phyloP scores from a whole-genome alignment of 2,329 filamentous ascomycete genomes.

The Phaeosphaeria sp. region DNA sequence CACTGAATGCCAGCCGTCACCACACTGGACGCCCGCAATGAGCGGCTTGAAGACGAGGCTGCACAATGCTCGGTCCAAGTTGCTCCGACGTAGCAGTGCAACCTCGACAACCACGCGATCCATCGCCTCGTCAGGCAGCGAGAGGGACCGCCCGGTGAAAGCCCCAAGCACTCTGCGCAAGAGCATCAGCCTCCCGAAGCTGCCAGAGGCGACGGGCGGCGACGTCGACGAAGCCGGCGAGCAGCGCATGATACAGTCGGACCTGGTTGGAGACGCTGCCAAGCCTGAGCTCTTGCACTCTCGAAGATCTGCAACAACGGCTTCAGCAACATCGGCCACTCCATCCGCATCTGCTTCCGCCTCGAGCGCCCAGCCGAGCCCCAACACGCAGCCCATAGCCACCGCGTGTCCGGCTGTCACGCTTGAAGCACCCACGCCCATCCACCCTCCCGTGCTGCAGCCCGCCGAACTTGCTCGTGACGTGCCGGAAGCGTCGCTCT shows the following conservation, averaged over 20 bases:
- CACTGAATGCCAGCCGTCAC: not conserved
- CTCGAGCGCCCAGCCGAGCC: not conserved
- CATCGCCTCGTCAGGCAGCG: conserved; percentile 32
- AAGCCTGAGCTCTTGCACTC: not conserved
- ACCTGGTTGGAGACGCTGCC: conserved; percentile 9
- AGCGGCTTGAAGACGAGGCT: conserved; percentile 44
- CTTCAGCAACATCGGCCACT: conserved; percentile 13
- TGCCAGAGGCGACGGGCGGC: conserved; percentile 28
- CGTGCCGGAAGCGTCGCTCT: conserved; percentile 17
- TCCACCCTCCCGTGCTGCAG: conserved; percentile 22
- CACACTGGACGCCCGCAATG: conserved; percentile 18
- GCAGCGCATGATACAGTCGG: conserved; percentile 32
- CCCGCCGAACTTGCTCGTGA: conserved; percentile 17
- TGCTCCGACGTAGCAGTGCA: conserved; percentile 37
- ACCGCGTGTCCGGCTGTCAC: conserved; percentile 31
- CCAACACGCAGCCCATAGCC: conserved; percentile 1
- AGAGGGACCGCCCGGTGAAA: conserved; percentile 1
- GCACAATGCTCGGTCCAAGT: conserved; percentile 36
- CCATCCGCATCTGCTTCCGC: conserved; percentile 5
- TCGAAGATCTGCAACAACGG: not conserved
- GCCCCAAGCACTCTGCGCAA: conserved; percentile 30
- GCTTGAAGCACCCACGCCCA: conserved; percentile 45
- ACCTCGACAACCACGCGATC: conserved; percentile 32
- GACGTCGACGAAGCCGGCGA: conserved; percentile 13
- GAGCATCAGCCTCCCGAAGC: conserved; percentile 40